These are phyloP conservation scores for Coelastrella sp. DNA, from an alignment of 139 green algal species.

Conservation along the genomic window DNA sequence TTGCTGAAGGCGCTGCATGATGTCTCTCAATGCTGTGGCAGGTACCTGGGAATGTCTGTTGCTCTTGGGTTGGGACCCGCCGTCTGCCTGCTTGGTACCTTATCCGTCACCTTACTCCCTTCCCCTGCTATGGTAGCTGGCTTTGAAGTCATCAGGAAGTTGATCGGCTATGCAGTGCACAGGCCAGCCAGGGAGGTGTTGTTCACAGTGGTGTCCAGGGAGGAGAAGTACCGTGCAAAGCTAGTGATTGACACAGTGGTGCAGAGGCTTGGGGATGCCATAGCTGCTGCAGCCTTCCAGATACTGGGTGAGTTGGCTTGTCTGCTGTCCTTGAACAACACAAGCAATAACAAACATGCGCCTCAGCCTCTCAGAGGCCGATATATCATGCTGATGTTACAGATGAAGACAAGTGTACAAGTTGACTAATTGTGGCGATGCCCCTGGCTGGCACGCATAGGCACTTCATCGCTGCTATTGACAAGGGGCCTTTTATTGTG, in stretches of 20 bases:
- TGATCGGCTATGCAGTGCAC: constrained; percentile 73
- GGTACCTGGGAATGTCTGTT: constrained; percentile 22
- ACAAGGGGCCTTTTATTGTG: not conserved
- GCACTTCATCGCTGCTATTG: not conserved
- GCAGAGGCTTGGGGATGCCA: constrained; percentile 50
- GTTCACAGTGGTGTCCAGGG: constrained; percentile 81
- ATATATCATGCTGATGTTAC: not conserved
- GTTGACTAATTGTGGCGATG: not conserved
- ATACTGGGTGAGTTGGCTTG: constrained; percentile 46
- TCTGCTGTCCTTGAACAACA: not conserved
- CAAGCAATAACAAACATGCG: not conserved
- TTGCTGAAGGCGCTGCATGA: too few relatives aligned
- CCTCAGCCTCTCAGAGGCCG: not conserved
- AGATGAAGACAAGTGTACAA: not conserved
- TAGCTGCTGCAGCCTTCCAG: constrained; percentile 51
- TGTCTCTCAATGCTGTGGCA: not conserved
- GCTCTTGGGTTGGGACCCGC: not conserved
- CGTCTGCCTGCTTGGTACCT: constrained; percentile 8
- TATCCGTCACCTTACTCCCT: not conserved
- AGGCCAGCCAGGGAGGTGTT: constrained; percentile 79
- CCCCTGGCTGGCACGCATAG: too few relatives aligned
- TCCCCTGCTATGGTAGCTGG: constrained; percentile 48
- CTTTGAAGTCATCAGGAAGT: constrained; percentile 74
- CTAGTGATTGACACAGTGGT: constrained; percentile 65
- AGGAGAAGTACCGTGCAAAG: constrained; percentile 89